phyloP scores from a whole-genome alignment of 1,139 yeast genomes.

The Arxiozyma slooffiae region DNA sequence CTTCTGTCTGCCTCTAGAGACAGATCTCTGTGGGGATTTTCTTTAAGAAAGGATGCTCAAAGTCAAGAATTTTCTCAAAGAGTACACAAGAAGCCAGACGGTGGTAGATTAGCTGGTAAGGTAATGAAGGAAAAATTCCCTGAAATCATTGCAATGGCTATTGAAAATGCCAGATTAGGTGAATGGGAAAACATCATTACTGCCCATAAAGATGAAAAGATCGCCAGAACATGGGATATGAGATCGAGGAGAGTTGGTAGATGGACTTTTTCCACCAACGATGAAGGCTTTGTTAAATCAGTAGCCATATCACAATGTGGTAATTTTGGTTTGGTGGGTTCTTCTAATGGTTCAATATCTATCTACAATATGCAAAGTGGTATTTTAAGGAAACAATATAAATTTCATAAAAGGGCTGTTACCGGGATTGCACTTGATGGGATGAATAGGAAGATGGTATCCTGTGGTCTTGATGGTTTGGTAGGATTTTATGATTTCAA shows the following conservation, averaged over 20 bases:
- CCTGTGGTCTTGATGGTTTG: conserved; percentile 81
- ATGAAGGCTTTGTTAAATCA: conserved; percentile 69
- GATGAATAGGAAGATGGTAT: conserved; percentile 77
- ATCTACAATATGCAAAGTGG: conserved; percentile 92
- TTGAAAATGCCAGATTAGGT: conserved; percentile 68
- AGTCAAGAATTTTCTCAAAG: conserved; percentile 88
- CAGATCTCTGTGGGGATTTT: conserved; percentile 79
- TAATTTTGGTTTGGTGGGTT: conserved; percentile 89
- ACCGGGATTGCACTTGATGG: conserved; percentile 88
- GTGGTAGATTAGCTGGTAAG: conserved; percentile 52
- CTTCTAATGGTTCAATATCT: conserved; percentile 78
- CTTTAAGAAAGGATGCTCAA: conserved; percentile 91
- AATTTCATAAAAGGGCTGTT: conserved; percentile 67
- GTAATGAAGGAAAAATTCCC: conserved; percentile 50
- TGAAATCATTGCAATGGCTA: conserved; percentile 63
- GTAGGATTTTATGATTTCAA: conserved; percentile 84
- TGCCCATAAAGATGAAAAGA: conserved; percentile 72
- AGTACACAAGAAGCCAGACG: conserved; percentile 44
- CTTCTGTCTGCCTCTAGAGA: conserved; percentile 83
- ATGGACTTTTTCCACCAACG: conserved; percentile 59
- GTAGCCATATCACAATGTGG: conserved; percentile 88
- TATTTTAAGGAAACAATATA: conserved; percentile 50
- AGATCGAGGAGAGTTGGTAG: conserved; percentile 72
- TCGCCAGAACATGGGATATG: conserved; percentile 93
- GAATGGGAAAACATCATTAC: conserved; percentile 96